A percentile compares a stretch with the other conserved stretches of the same genome.
These are phyloP conservation scores for Colletotrichum spaethianum DNA, from an alignment of 2,329 filamentous ascomycete species.

Conservation along the genomic window DNA sequence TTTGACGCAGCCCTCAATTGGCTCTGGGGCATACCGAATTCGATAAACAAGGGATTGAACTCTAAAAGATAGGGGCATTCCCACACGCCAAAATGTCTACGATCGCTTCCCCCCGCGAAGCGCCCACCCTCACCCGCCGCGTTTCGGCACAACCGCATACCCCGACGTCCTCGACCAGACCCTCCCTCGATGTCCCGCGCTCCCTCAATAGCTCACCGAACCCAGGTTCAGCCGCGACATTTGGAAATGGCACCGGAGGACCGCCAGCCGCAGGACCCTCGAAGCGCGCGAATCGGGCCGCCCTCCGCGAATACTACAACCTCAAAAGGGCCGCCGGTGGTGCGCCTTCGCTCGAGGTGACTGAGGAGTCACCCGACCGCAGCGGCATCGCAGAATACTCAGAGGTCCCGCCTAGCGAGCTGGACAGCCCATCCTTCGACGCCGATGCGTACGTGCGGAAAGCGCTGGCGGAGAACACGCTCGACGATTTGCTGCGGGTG, in stretches of 20 bases:
- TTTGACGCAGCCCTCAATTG: background rate
- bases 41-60: background rate
- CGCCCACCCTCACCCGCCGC: conserved; percentile 71
- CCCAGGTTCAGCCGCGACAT: conserved; percentile 50
- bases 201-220: conserved; percentile 72
- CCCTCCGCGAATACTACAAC: conserved; percentile 95
- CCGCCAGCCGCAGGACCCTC: conserved; percentile 49
- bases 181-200: conserved; percentile 77
- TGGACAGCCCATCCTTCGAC: conserved; percentile 82
- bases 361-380: conserved; percentile 53
- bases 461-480: conserved; percentile 72
- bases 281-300: conserved; percentile 81
- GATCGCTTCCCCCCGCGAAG: conserved; percentile 74
- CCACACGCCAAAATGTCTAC: conserved; percentile 67
- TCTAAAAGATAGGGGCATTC: background rate
- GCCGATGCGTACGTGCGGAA: conserved; percentile 76
- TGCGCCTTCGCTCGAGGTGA: conserved; percentile 58
- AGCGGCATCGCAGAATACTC: conserved; percentile 51
- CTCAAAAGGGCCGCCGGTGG: conserved; percentile 69
- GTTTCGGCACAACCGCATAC: conserved; percentile 68
- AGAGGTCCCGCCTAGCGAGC: conserved; percentile 76
- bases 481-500: conserved; percentile 78
- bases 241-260: conserved; percentile 42
- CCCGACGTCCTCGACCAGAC: conserved; percentile 81
- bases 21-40: background rate